Conservation (phyloP, 306 rosid genomes). For the Psophocarpus tetragonolobus region DNA sequence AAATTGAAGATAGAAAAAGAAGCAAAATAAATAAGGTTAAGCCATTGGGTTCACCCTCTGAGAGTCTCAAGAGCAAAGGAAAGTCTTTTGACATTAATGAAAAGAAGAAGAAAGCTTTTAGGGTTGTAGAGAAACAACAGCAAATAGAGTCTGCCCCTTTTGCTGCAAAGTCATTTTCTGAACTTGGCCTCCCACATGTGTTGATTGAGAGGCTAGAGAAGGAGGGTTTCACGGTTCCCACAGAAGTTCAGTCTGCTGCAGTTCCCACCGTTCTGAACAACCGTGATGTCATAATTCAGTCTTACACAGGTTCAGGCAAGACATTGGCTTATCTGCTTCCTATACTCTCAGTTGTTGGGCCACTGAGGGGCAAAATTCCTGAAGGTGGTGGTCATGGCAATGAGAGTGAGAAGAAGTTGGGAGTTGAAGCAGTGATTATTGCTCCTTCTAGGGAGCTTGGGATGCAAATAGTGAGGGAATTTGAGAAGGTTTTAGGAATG, state of each 20-base stretch:
- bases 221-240: constrained; percentile 77
- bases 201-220: constrained; percentile 72
- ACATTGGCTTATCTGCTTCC: constrained; percentile 91
- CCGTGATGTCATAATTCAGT: constrained; percentile 86
- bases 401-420: constrained; percentile 58
- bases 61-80: constrained; percentile 46
- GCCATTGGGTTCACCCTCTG: constrained; percentile 42
- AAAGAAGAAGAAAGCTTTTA: constrained; percentile 42
- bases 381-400: constrained; percentile 32
- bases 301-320: constrained; percentile 95
- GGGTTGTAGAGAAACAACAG: constrained; percentile 32
- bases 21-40: constrained; percentile 40
- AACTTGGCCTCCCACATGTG: constrained; percentile 70
- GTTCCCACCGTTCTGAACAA: constrained; percentile 74
- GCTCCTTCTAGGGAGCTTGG: constrained; percentile 98
- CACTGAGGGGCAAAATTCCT: constrained; percentile 43
- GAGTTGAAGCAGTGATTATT: constrained; percentile 78
- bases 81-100: constrained; percentile 43
- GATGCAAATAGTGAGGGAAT: constrained; percentile 97
- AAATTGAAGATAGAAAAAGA: constrained; percentile 36
- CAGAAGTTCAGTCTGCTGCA: constrained; percentile 84
- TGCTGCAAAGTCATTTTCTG: constrained; percentile 73
- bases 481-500: constrained; percentile 84
- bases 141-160: constrained; percentile 64
- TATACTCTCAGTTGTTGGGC: constrained; percentile 70